Conservation (phyloP, 1,284 basidiomycete genomes). For the Marasmius fiardii region DNA sequence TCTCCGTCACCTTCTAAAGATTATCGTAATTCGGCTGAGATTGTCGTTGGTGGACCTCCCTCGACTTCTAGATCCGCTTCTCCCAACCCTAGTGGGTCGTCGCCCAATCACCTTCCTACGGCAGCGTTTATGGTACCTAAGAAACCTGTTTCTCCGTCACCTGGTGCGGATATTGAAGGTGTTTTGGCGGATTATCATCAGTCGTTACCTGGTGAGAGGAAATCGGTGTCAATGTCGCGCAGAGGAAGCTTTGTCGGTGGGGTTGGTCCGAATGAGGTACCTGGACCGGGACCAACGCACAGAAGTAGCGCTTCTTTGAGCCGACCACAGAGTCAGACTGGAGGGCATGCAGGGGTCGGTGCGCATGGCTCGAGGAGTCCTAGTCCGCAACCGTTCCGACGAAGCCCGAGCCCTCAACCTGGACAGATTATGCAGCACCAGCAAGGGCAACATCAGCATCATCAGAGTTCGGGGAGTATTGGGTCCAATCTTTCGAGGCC, state of each 20-base stretch:
- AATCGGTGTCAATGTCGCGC: slow-evolving; percentile 40
- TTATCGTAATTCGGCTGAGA: slow-evolving; percentile 67
- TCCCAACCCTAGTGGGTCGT: slow-evolving; percentile 74
- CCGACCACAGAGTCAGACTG: slow-evolving; percentile 7
- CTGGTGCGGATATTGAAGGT: slow-evolving; percentile 49
- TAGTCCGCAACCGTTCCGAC: slow-evolving; percentile 31
- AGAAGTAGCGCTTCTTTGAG: slow-evolving; percentile 20
- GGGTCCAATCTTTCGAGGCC: background rate
- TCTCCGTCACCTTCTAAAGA: slow-evolving; percentile 32
- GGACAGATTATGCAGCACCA: slow-evolving; percentile 23
- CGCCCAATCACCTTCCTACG: slow-evolving; percentile 45
- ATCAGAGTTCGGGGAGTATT: background rate
- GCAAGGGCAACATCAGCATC: slow-evolving; percentile 15
- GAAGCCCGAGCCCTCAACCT: background rate
- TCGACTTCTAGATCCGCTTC: slow-evolving; percentile 43
- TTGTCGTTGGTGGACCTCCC: slow-evolving; percentile 72
- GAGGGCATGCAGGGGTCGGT: slow-evolving; percentile 79
- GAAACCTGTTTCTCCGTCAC: slow-evolving; percentile 35
- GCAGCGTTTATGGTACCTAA: slow-evolving; percentile 77
- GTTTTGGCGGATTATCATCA: slow-evolving; percentile 80
- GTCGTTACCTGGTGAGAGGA: slow-evolving; percentile 83
- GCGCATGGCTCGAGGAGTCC: slow-evolving; percentile 58
- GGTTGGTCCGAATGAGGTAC: no score
- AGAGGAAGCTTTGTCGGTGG: slow-evolving; percentile 41
- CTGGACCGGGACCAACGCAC: slow-evolving; percentile 8